These are phyloP conservation scores for Melanogaster broomeanus DNA, from an alignment of 768 basidiomycete genomes.

Conservation along the genomic window DNA sequence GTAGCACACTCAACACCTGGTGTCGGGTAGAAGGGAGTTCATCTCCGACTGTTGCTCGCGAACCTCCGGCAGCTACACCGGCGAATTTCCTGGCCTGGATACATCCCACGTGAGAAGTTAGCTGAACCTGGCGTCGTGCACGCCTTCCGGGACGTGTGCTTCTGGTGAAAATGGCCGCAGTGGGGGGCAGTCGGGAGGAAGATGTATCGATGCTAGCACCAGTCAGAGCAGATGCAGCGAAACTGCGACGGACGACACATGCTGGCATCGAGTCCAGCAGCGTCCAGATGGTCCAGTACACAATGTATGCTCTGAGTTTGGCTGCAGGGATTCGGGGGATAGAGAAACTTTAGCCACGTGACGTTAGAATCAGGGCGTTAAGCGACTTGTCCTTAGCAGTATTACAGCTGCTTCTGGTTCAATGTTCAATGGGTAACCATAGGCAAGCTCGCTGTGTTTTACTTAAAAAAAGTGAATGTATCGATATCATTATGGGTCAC, in stretches of 20 bases:
- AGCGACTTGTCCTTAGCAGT: no score
- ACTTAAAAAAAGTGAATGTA: no score
- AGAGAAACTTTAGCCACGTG: no score
- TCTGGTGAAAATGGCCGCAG: neutral
- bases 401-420: no score
- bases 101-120: neutral
- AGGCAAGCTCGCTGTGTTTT: no score
- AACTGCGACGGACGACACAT: conserved; percentile 21
- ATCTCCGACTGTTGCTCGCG: neutral
- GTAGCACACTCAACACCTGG: conserved; percentile 47
- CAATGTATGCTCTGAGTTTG: neutral
- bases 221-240: conserved; percentile 3
- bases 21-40: conserved; percentile 7
- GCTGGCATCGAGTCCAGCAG: conserved; percentile 17
- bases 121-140: neutral
- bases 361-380: no score
- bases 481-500: no score
- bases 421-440: no score
- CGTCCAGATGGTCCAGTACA: neutral
- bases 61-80: neutral
- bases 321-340: no score
- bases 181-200: neutral
- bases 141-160: neutral
- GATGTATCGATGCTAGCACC: neutral
- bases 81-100: conserved; percentile 1